Base-by-base conservation (phyloP, 73 alveolate species). In the Uronychia setigera region DNA sequence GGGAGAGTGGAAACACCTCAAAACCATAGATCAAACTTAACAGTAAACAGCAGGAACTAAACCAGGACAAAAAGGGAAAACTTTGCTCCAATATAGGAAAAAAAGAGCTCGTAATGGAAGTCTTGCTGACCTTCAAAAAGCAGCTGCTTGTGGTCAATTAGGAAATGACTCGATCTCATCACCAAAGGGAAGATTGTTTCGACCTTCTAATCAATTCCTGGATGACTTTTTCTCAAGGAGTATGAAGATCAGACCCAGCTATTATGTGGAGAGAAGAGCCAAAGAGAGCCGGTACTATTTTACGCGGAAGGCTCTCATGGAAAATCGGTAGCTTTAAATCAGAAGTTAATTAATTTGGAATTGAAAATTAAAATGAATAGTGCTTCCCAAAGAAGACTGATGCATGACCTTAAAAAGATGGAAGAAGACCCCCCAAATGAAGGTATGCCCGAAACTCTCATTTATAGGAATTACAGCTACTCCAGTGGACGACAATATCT, bases 331-430 rank as follows among this genome's bases (percentile, higher is more conserved):
- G 67, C n/a, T n/a, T 31, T 25, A 77, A 32, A 9, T 25, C 5
- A 30, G 5, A 9, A 77, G 27, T 79, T 34, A 34, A 79, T 26
- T 14, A 46, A 46, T 46, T 46, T 5, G 5, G 19, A 46, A 11
- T 46, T 46, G 5, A 46, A 46, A 30, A 88, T 75, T 80, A 92
- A 96, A 77, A 97, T 97, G 99, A 91, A 98, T 60, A 96, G 97
- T 67, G 94, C 91, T 79, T 98, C 99, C 19, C 90, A 92, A 79
- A 88, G 96, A 87, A 91, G 99, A 91, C 95, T 97, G 46, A 84
- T 97, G 83, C 94, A 96, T 57, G 99, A 98, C 94, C 89, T 95
- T 57, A 94, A 97, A 88, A 97, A 94, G 84, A 87, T 97, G 60
- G 90, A 92, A 80, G 86, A 94, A 33, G 92, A 95, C 31, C 35